Evolutionary conservation across 805 yeast species (phyloP).

Genomic region (Lipomyces spencermartinsiae): DNA sequence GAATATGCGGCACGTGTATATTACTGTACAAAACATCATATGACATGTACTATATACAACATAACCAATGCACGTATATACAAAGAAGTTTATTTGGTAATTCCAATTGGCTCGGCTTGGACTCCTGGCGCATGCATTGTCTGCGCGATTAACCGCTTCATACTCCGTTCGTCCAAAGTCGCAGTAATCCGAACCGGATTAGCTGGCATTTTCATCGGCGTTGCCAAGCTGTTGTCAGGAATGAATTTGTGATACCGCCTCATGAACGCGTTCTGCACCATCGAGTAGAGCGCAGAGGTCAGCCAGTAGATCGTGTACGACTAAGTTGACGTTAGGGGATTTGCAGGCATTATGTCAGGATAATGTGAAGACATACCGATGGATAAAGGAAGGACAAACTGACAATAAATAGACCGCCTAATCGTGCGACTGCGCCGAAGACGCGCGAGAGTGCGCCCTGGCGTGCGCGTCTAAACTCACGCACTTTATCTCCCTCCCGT

Average conservation of each 20-base stretch:
- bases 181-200: not conserved
- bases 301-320: conserved; percentile 73
- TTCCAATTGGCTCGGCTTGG: not conserved
- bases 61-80: not conserved
- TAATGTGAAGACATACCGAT: conserved; percentile 59
- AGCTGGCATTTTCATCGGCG: conserved; percentile 18
- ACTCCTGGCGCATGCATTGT: not conserved
- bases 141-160: conserved; percentile 1
- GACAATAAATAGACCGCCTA: conserved; percentile 80
- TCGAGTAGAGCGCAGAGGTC: conserved; percentile 78
- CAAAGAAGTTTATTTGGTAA: not conserved
- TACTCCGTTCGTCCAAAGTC: not conserved
- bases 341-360: not conserved
- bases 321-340: not conserved
- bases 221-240: conserved; percentile 17
- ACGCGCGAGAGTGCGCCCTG: not conserved
- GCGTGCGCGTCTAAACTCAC: conserved; percentile 3
- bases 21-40: not conserved
- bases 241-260: conserved; percentile 43
- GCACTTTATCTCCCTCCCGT: conserved; percentile 12
- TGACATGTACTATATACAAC: not conserved
- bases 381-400: conserved; percentile 88
- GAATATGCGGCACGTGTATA: not conserved
- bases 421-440: conserved; percentile 52
- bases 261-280: conserved; percentile 73